Evolutionary conservation across 2,329 filamentous ascomycete genomes (phyloP), one percentile per base, ranked within the genome.

Genomic region (Cladosporium sp.): DNA sequence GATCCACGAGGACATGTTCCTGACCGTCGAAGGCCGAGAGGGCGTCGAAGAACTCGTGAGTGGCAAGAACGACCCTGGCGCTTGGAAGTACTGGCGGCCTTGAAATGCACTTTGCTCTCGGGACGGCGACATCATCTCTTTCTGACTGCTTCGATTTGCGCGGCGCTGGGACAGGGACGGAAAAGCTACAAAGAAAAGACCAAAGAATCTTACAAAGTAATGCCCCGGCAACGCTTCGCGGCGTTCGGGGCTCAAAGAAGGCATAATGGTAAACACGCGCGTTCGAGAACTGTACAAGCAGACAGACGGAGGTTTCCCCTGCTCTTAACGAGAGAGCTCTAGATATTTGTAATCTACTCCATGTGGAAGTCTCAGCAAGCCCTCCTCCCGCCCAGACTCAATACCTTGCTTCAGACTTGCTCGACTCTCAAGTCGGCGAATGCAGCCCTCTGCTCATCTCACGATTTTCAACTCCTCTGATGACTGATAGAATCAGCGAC

Each of bases 31-130:
- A 49, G 91, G 88, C 1, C 86, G 84, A 35, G 86, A 91, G 51
- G 93, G 88, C 0, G 87, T 98, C 16, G 92, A 97, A 70, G 79
- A 80, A 61, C 74, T 98, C 38, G 92, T 96, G 0, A 91, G 92
- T 13, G 66, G 58, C 9, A 52, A 56, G 14, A 57, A 55, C 13
- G 65, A 64, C 42, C 51, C 57, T 13, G 63, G 61, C 18, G 66
- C 62, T 13, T 70, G 68, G 68, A 64, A 66, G 58, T 69, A 67
- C 55, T 70, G 68, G 68, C 59, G 65, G 41, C 63, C 62, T 10
- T 66, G 56, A 58, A 28, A 28, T 5, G 7, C 22, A 1, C 7
- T 7, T 7, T 5, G 22, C 4, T 28, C 34, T 11, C 6, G n/a
- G 11, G 10, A 37, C 34, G 34, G 19, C 7, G 4, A 22, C 19